Evolutionary conservation across 2,329 filamentous ascomycete genomes (phyloP).

Genomic region (Byssochlamys sp.): DNA sequence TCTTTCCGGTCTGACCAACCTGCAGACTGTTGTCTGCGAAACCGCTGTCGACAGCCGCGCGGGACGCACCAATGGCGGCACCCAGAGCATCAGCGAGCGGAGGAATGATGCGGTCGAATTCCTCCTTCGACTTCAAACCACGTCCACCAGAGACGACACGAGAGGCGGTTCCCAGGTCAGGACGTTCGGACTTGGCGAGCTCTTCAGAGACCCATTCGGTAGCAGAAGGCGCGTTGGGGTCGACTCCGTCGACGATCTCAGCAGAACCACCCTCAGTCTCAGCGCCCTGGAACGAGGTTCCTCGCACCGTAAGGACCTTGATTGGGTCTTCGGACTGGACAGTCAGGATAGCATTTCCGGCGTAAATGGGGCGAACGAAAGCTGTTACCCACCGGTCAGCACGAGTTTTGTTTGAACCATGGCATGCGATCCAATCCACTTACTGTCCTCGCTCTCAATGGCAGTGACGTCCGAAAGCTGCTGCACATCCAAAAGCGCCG

Average conservation of each 20-base stretch:
- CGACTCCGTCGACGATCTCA: conserved; percentile 66
- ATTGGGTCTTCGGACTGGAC: conserved; percentile 78
- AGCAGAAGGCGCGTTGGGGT: conserved; percentile 63
- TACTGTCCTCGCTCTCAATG: conserved; percentile 78
- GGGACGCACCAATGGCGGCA: conserved; percentile 88
- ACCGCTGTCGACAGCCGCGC: conserved; percentile 90
- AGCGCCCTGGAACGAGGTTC: conserved; percentile 77
- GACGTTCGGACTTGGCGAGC: conserved; percentile 83
- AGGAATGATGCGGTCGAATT: conserved; percentile 86
- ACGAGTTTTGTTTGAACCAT: neutral
- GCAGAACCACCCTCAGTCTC: conserved; percentile 64
- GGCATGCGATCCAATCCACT: conserved; percentile 20
- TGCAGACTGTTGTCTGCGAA: conserved; percentile 98
- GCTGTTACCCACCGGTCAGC: conserved; percentile 32
- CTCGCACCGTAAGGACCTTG: conserved; percentile 86
- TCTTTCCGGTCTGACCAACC: conserved; percentile 97
- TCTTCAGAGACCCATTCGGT: conserved; percentile 93
- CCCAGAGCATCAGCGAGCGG: conserved; percentile 86
- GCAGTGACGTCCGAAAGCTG: conserved; percentile 85
- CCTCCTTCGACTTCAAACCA: conserved; percentile 93
- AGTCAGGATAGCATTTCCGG: conserved; percentile 91
- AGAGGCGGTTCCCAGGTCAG: conserved; percentile 79
- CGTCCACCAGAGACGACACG: conserved; percentile 88
- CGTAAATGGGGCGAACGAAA: conserved; percentile 93
- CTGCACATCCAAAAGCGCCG: conserved; percentile 82